These are phyloP conservation scores for Oryza brachyantha DNA, from an alignment of 176 grass and related monocot species.

Conservation along the genomic window DNA sequence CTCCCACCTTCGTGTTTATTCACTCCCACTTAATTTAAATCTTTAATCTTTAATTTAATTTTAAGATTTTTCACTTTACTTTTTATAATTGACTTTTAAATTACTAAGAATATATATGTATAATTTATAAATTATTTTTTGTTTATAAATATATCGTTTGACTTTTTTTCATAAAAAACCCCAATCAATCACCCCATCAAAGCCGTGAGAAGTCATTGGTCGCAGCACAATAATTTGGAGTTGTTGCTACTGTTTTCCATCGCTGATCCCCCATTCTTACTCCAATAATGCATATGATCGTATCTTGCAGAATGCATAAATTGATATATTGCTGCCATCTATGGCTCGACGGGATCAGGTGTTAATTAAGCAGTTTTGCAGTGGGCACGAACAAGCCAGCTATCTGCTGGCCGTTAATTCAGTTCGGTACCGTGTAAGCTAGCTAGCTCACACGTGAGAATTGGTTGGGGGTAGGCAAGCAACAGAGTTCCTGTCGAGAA, in stretches of 20 bases:
- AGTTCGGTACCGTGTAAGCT: background rate
- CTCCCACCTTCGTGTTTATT: too few relatives aligned
- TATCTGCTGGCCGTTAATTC: constrained; percentile 32
- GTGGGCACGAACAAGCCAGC: background rate
- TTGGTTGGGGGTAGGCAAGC: constrained; percentile 2
- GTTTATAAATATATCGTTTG: too few relatives aligned
- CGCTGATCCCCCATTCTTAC: background rate
- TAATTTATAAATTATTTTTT: too few relatives aligned
- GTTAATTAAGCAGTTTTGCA: background rate
- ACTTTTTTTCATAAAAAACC: too few relatives aligned
- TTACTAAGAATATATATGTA: too few relatives aligned
- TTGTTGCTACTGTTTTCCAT: background rate
- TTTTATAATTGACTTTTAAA: too few relatives aligned
- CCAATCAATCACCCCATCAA: too few relatives aligned
- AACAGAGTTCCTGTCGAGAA: background rate
- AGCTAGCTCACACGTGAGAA: constrained; percentile 4
- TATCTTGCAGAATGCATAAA: background rate
- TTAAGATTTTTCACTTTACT: too few relatives aligned
- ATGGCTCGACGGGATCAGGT: background rate
- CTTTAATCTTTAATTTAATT: too few relatives aligned
- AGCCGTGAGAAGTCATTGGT: background rate
- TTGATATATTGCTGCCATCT: background rate
- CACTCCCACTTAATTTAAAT: too few relatives aligned
- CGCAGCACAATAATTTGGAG: background rate
- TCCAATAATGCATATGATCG: background rate